Evolutionary conservation across 345 rosid species (phyloP).

Genomic region (Anacardium occidentale): DNA sequence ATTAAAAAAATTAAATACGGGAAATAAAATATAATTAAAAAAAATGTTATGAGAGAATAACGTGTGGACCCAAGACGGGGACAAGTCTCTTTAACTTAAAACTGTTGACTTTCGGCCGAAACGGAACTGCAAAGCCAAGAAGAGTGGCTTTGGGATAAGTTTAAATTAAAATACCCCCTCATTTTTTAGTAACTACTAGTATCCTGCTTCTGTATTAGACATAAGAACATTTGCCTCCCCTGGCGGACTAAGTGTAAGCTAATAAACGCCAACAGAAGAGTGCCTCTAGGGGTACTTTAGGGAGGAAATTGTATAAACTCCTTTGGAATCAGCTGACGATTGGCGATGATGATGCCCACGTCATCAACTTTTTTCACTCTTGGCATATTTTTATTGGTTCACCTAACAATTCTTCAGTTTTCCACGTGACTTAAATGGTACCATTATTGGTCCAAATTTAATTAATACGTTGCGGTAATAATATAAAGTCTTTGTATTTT

Average conservation of each 20-base stretch:
- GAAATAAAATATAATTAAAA: background rate
- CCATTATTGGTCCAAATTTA: too few species aligned
- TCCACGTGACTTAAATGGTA: too few species aligned
- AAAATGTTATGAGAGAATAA: slow-evolving; percentile 11
- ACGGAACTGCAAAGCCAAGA: slow-evolving; percentile 62
- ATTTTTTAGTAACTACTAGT: too few species aligned
- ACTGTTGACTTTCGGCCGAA: slow-evolving; percentile 46
- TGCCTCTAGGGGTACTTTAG: too few species aligned
- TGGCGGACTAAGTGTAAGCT: too few species aligned
- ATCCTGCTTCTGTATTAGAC: too few species aligned
- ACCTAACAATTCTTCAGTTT: background rate
- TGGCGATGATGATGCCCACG: slow-evolving; percentile 32
- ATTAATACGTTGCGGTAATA: background rate
- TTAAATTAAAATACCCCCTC: too few species aligned
- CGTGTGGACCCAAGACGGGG: slow-evolving; percentile 54
- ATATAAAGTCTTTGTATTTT: background rate
- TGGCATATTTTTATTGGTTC: slow-evolving; percentile 27
- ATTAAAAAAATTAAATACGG: slow-evolving; percentile 28
- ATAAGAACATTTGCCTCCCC: too few species aligned
- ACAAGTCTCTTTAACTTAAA: slow-evolving; percentile 28
- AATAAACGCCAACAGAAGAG: too few species aligned
- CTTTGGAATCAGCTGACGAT: slow-evolving; percentile 28
- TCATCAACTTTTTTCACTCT: slow-evolving; percentile 18
- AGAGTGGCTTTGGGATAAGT: slow-evolving; percentile 3
- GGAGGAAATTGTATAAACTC: too few species aligned